A percentile compares a stretch with the other conserved stretches of the same genome.
Evolutionary conservation across 192 early-diverging fungal genomes (phyloP).

Genomic region (Rhizophagus clarus): DNA sequence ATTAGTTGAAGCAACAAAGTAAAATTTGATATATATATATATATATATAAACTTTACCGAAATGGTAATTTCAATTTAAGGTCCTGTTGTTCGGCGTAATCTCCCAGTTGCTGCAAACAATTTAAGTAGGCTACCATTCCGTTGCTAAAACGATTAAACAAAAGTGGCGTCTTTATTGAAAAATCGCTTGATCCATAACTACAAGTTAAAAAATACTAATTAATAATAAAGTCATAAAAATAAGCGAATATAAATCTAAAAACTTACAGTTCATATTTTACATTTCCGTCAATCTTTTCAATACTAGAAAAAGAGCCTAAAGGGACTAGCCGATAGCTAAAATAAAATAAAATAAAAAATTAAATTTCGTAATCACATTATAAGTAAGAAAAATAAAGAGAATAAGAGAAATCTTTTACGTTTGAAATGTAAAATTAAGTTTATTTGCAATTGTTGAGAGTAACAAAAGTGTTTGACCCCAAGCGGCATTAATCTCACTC

Average conservation of each 20-base stretch:
- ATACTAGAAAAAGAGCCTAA: conserved; percentile 92
- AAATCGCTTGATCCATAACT: conserved; percentile 86
- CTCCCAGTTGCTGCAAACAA: conserved; percentile 87
- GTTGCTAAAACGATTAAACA: conserved; percentile 83
- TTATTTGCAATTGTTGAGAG: conserved; percentile 86
- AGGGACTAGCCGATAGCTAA: conserved; percentile 80
- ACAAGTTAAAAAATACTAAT: background rate
- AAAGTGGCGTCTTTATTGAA: conserved; percentile 73
- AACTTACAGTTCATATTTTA: conserved; percentile 77
- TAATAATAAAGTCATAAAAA: background rate
- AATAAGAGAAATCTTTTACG: conserved; percentile 38
- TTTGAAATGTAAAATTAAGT: conserved; percentile 80
- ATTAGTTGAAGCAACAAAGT: background rate
- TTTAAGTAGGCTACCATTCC: conserved; percentile 89
- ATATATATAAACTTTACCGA: conserved; percentile 45
- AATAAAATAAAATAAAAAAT: background rate
- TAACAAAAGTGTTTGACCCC: conserved; percentile 88
- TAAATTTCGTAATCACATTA: too few relatives aligned
- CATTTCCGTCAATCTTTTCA: conserved; percentile 79
- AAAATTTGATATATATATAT: background rate
- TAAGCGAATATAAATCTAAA: background rate
- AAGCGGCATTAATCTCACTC: conserved; percentile 95
- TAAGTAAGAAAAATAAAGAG: background rate
- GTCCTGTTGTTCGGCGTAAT: conserved; percentile 76
- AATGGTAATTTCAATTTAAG: conserved; percentile 82